phyloP scores from a whole-genome alignment of 1,284 basidiomycete genomes.

The Sutorius eximius region DNA sequence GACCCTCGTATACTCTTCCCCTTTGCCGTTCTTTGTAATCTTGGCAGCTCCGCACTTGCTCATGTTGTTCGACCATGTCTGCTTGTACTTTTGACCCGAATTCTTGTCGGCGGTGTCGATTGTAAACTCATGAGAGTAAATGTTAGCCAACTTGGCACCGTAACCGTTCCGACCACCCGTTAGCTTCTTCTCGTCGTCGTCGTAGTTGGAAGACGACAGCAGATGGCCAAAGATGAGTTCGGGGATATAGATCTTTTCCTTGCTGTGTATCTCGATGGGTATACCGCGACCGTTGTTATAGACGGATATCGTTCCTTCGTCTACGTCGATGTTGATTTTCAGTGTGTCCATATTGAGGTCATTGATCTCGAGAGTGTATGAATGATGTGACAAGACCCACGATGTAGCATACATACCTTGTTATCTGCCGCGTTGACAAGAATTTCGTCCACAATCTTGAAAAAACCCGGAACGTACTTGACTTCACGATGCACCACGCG shows the following conservation, averaged over 20 bases:
- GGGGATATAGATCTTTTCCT: constrained; percentile 94
- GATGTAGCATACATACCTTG: constrained; percentile 61
- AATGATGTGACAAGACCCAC: neutral
- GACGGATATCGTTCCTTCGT: constrained; percentile 86
- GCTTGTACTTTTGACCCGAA: constrained; percentile 88
- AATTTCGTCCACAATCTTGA: constrained; percentile 99
- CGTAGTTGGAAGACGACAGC: constrained; percentile 96
- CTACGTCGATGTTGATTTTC: constrained; percentile 85
- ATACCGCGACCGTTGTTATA: constrained; percentile 98
- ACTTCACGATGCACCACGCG: constrained; percentile 82
- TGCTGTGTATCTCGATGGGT: constrained; percentile 93
- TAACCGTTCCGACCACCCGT: constrained; percentile 99
- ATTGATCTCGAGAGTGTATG: constrained; percentile 66
- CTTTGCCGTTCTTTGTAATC: constrained; percentile 87
- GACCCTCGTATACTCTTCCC: constrained; percentile 93
- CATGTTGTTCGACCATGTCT: constrained; percentile 97
- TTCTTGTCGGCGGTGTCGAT: constrained; percentile 96
- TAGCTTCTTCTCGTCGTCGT: constrained; percentile 98
- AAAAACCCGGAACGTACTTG: constrained; percentile 96
- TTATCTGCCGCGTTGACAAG: constrained; percentile 99
- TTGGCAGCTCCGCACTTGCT: constrained; percentile 82
- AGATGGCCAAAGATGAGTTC: constrained; percentile 98
- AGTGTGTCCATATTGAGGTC: constrained; percentile 86
- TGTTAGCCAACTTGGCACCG: constrained; percentile 97
- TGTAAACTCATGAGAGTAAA: constrained; percentile 97